Conservation (phyloP, 2,329 filamentous ascomycete genomes). For the Xylariaceae sp. region DNA sequence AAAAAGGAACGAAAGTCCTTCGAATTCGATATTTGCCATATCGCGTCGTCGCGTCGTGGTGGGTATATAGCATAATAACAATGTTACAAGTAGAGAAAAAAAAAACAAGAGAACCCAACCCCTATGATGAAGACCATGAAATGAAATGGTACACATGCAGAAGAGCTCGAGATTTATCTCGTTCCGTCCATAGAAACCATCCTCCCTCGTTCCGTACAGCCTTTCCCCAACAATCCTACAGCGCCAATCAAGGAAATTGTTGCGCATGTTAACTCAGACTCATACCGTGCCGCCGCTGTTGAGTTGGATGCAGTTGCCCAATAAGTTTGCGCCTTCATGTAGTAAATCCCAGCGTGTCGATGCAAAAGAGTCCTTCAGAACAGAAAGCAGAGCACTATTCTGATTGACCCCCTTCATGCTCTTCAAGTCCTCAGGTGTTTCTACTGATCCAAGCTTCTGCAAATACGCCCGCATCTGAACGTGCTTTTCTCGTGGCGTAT, state of each 20-base stretch:
- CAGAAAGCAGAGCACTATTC: conserved; percentile 75
- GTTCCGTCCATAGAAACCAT: background rate
- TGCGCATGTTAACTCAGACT: background rate
- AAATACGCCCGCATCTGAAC: conserved; percentile 79
- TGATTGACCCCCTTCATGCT: conserved; percentile 71
- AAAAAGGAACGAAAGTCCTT: no score
- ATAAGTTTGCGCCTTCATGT: conserved; percentile 75
- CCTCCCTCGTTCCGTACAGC: background rate
- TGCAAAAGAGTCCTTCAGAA: conserved; percentile 76
- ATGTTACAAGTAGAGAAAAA: conserved; percentile 16
- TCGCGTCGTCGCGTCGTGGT: conserved; percentile 12
- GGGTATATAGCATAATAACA: conserved; percentile 22
- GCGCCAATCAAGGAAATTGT: background rate
- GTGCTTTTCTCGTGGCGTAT: conserved; percentile 61
- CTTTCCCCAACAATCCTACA: background rate
- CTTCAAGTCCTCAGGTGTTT: conserved; percentile 73
- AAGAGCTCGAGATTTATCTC: background rate
- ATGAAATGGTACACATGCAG: background rate
- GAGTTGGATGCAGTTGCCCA: conserved; percentile 73
- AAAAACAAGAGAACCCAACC: conserved; percentile 1
- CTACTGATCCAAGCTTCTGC: conserved; percentile 64
- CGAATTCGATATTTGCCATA: no score
- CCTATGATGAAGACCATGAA: background rate
- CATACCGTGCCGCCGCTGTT: conserved; percentile 29
- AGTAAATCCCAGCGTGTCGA: conserved; percentile 88